Evolutionary conservation across 352 stramenopile genomes (phyloP), one percentile per base, ranked within the genome.

Genomic region (Globisporangium solare): DNA sequence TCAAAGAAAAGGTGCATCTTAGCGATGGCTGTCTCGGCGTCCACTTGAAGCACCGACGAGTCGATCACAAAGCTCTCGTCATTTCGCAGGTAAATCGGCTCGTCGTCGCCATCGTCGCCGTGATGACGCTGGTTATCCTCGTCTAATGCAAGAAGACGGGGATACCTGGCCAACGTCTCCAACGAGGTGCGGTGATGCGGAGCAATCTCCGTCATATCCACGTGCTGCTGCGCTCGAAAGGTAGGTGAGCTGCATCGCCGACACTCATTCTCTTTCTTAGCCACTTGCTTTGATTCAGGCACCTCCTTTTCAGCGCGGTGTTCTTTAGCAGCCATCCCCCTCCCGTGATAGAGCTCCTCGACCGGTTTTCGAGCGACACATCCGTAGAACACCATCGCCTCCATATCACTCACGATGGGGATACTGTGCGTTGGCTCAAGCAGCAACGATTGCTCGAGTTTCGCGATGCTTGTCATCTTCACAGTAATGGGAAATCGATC

Each of bases 1-100:
- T 89, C 78, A 51, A 91, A 89, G 41, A 89, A 69, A 54, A 88
- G 74, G 54, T 91, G 77, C 31, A 86, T 68, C 14, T 74, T 81
- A 55, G 87, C 68, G 51, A 88, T 52, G 3, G 74, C 73, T 22
- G 76, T 78, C 21, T 79, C 71, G 5, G 62, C 64, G 57, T 83
- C 74, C 15, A 85, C 73, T 59, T 86, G 76, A 18, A 89, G 68
- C 43, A 68, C 73, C 0, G 74, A 75, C 24, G 74, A 69, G 64
- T 84, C 74, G 32, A 87, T 71, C 20, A 41, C 32, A 45, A 72
- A 50, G 17, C 47, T 64, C 40, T 55, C 56, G 40, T 64, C 64
- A 39, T 61, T 58, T 27, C 58, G 51, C 20, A 74, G 51, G 31
- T 53, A 53, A 24, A 64, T 21, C 17, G 18, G 17, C 10, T 49